phyloP scores from a whole-genome alignment of 2,329 filamentous ascomycete species.

The Fusarium piperis region DNA sequence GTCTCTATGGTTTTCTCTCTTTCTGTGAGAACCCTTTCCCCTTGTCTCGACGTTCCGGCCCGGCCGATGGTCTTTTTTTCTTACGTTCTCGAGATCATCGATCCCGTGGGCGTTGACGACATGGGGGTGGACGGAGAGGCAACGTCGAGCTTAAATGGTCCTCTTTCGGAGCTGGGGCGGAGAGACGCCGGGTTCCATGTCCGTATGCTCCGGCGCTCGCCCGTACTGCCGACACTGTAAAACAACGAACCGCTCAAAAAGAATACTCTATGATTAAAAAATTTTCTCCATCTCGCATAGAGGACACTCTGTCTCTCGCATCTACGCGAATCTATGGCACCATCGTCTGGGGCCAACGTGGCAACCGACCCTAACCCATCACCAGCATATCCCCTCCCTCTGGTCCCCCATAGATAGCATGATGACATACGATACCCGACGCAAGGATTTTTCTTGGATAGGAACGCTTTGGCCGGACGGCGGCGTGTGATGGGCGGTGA shows the following conservation, averaged over 20 bases:
- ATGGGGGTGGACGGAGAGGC: slow-evolving; percentile 23
- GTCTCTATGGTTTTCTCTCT: neutral
- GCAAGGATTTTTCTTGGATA: neutral
- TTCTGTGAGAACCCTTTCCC: neutral
- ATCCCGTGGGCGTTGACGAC: slow-evolving; percentile 13
- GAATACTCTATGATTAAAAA: neutral
- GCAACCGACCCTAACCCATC: slow-evolving; percentile 9
- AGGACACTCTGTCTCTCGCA: neutral
- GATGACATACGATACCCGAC: slow-evolving; percentile 17
- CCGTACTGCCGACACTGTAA: neutral
- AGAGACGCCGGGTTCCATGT: slow-evolving; percentile 16
- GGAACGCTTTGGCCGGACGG: neutral
- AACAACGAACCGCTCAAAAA: neutral
- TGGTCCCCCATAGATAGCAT: slow-evolving; percentile 9
- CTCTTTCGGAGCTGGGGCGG: slow-evolving; percentile 34
- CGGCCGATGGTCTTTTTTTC: neutral
- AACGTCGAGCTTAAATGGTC: slow-evolving; percentile 14
- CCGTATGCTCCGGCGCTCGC: slow-evolving; percentile 28
- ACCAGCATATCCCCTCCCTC: neutral
- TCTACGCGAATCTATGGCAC: slow-evolving; percentile 21
- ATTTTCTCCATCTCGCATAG: neutral
- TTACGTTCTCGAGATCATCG: slow-evolving; percentile 9
- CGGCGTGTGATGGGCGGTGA: neutral
- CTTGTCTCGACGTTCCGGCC: neutral
- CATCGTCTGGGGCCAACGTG: slow-evolving; percentile 3